These are phyloP conservation scores for Tuber microsphaerosporum DNA, from an alignment of 495 filamentous ascomycete species.

Conservation along the genomic window DNA sequence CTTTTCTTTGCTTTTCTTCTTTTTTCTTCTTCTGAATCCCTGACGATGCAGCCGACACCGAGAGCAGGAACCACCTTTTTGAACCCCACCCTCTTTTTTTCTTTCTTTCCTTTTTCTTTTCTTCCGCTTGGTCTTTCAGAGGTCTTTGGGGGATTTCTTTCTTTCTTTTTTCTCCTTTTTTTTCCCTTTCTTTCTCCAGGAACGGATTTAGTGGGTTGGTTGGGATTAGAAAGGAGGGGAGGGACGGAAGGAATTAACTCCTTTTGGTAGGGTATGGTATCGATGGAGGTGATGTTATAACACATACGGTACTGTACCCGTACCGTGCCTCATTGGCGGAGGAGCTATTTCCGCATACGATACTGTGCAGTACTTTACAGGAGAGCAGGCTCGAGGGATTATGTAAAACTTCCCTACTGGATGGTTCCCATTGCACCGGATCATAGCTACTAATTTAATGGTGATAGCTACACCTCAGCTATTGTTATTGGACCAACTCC, in stretches of 20 bases:
- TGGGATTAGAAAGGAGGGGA: neutral
- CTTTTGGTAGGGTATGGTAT: neutral
- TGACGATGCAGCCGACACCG: slow-evolving; percentile 1
- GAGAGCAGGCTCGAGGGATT: neutral
- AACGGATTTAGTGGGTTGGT: neutral
- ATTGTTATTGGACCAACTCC: too few relatives aligned
- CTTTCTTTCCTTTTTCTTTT: neutral
- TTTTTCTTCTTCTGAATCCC: slow-evolving; percentile 5
- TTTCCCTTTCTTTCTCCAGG: neutral
- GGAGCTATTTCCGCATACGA: neutral
- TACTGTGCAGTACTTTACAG: neutral
- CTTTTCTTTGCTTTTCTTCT: slow-evolving; percentile 11
- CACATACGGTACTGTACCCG: neutral
- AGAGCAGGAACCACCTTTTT: neutral
- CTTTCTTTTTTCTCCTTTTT: neutral
- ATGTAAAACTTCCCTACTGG: neutral
- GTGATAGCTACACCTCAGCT: neutral
- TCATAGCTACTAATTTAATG: neutral
- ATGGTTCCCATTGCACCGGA: neutral
- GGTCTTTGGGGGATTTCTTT: neutral
- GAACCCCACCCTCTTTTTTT: neutral
- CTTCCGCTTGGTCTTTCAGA: neutral
- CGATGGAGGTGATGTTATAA: neutral
- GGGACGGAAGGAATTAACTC: neutral
- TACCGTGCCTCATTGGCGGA: neutral